Evolutionary conservation across 495 filamentous ascomycete species (phyloP), one percentile per base, ranked within the genome.

Genomic region (Monascus purpureus): DNA sequence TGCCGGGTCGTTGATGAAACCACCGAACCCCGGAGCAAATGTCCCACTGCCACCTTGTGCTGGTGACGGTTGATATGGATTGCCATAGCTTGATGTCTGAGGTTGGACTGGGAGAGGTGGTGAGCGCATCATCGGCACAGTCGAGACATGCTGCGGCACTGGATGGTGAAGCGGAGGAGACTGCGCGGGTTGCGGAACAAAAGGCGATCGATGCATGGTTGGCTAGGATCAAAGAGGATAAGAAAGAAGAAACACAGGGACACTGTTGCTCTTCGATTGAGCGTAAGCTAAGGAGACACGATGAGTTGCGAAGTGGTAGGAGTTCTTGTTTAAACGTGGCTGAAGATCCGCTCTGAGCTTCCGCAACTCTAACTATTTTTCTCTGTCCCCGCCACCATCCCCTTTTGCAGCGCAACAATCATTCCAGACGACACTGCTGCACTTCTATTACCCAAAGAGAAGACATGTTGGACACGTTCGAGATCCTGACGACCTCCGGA

Each of bases 141-240:
- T 93, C 42, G 92, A 94, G 35, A 96, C 87, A 70, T 96, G 92
- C 50, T 96, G 92, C 28, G 92, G 92, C 28, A 96, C 87, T 17
- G 90, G 90, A 55, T 99, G 90, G 60, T 99, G 90, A 39, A 99
- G 78, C 25, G 90, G 92, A 47, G 90, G 90, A 41, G 90, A 94
- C 44, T 83, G 80, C 35, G 82, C 79, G 25, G 75, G 78, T 15
- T 75, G 70, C 32, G 74, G 72, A 43, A 73, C 76, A 60, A 85
- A 93, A 29, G 70, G 67, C 40, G 70, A 63, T 50, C 85, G 79
- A 57, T 96, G 88, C 86, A 94, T 94, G 33, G 25, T 55, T 42
- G 32, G 32, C 33, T 27, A 31, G n/a, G 28, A 17, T 38, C 25
- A 17, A 20, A 13, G 15, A 27, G 30, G 22, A 34, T 11, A 4